phyloP scores from a whole-genome alignment of 169 alveolate species.

The Toxoplasma gondii region DNA sequence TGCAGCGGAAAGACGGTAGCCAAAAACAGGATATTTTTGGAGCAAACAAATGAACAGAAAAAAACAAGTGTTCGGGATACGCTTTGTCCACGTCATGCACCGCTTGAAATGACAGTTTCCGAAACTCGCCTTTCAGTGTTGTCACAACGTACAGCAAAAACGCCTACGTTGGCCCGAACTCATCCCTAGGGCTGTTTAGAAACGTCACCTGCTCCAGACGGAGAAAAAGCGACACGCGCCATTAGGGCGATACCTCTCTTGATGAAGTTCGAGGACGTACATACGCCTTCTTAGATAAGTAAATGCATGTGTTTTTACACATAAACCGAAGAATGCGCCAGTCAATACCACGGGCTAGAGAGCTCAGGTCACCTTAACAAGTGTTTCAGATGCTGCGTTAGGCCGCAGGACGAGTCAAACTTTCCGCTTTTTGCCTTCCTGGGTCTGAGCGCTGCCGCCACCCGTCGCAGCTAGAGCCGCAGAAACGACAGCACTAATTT shows the following conservation, averaged over 20 bases:
- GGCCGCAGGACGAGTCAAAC: neutral
- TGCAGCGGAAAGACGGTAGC: too few relatives aligned
- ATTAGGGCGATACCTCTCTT: too few relatives aligned
- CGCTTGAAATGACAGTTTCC: neutral
- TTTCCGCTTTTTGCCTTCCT: neutral
- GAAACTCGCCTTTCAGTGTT: neutral
- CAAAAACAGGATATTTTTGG: too few relatives aligned
- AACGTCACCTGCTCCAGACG: too few relatives aligned
- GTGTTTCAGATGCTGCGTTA: neutral
- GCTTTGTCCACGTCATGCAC: neutral
- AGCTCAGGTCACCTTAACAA: neutral
- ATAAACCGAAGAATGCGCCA: neutral
- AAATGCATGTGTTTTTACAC: neutral
- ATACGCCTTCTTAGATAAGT: too few relatives aligned
- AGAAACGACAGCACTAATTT: neutral
- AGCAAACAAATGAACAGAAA: too few relatives aligned
- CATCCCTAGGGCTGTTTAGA: too few relatives aligned
- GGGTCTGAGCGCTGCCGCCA: neutral
- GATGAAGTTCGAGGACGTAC: too few relatives aligned
- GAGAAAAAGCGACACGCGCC: too few relatives aligned
- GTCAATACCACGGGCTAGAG: neutral
- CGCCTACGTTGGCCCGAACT: neutral
- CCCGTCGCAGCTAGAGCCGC: constrained; percentile 17
- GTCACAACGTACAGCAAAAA: neutral
- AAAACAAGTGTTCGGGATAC: too few relatives aligned